phyloP scores from a whole-genome alignment of 2,329 filamentous ascomycete species.

The Venturia effusa region DNA sequence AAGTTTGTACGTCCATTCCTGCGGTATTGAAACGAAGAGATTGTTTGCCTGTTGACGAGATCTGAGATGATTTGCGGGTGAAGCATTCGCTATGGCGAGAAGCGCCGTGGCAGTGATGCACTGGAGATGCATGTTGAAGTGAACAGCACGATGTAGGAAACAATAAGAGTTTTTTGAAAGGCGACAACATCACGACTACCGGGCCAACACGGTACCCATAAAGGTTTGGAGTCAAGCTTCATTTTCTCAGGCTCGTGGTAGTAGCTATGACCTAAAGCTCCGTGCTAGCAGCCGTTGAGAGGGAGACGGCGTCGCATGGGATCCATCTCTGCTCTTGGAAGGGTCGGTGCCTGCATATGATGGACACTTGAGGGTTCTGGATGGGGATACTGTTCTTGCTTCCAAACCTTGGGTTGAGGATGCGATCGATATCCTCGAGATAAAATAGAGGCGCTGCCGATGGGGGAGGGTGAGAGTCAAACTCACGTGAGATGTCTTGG shows the following conservation, averaged over 20 bases:
- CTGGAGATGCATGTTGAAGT: not conserved
- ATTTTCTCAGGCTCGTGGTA: not conserved
- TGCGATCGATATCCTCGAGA: no score
- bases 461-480: no score
- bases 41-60: not conserved
- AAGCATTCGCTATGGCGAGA: not conserved
- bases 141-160: not conserved
- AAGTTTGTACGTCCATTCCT: conserved; percentile 4
- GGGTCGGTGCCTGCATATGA: not conserved
- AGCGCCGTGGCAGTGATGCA: not conserved
- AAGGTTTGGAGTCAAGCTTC: not conserved
- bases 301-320: not conserved
- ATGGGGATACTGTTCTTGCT: not conserved
- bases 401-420: not conserved
- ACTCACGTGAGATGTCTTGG: no score
- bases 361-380: not conserved
- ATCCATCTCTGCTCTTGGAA: not conserved
- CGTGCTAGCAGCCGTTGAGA: not conserved
- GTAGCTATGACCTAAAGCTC: not conserved
- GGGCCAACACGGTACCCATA: not conserved
- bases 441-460: no score
- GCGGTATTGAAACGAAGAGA: conserved; percentile 1
- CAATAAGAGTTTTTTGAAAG: not conserved
- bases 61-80: not conserved
- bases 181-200: not conserved